phyloP scores from a whole-genome alignment of 1,139 yeast species.

The Taphrina pruni region DNA sequence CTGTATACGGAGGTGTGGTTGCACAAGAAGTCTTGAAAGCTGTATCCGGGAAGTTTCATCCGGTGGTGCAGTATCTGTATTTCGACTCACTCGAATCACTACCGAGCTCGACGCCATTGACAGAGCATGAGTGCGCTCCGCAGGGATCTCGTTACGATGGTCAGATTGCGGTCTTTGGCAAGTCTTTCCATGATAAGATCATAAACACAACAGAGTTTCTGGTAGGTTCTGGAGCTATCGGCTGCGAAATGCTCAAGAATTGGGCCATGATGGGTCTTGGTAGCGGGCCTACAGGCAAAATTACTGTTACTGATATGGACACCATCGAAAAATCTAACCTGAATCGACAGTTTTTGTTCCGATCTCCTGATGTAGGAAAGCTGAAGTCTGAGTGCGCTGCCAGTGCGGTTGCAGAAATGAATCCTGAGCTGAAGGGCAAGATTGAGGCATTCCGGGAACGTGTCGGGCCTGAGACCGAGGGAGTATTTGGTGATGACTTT shows the following conservation, averaged over 20 bases:
- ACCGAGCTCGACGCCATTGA: slow-evolving; percentile 69
- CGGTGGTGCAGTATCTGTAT: slow-evolving; percentile 87
- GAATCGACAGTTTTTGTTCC: slow-evolving; percentile 92
- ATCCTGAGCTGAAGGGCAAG: slow-evolving; percentile 78
- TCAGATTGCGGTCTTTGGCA: slow-evolving; percentile 93
- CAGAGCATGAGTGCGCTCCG: slow-evolving; percentile 75
- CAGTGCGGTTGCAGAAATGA: slow-evolving; percentile 78
- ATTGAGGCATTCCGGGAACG: slow-evolving; percentile 80
- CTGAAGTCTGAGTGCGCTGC: slow-evolving; percentile 93
- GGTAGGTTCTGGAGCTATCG: slow-evolving; percentile 99
- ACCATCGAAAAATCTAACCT: slow-evolving; percentile 93
- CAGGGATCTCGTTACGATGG: slow-evolving; percentile 83
- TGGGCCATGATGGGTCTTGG: slow-evolving; percentile 99
- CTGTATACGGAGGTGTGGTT: slow-evolving; percentile 89
- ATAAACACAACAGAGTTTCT: slow-evolving; percentile 82
- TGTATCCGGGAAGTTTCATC: slow-evolving; percentile 90
- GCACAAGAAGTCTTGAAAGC: slow-evolving; percentile 98
- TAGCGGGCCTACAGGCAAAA: slow-evolving; percentile 84
- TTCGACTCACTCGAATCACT: slow-evolving; percentile 92
- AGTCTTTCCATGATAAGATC: slow-evolving; percentile 70
- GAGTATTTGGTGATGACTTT: slow-evolving; percentile 81
- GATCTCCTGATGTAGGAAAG: slow-evolving; percentile 92
- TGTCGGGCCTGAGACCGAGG: slow-evolving; percentile 91
- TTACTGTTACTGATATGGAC: slow-evolving; percentile 89
- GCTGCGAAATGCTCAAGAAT: slow-evolving; percentile 97